phyloP scores from a whole-genome alignment of 192 early-diverging fungal species.

The Dissophora ornata region DNA sequence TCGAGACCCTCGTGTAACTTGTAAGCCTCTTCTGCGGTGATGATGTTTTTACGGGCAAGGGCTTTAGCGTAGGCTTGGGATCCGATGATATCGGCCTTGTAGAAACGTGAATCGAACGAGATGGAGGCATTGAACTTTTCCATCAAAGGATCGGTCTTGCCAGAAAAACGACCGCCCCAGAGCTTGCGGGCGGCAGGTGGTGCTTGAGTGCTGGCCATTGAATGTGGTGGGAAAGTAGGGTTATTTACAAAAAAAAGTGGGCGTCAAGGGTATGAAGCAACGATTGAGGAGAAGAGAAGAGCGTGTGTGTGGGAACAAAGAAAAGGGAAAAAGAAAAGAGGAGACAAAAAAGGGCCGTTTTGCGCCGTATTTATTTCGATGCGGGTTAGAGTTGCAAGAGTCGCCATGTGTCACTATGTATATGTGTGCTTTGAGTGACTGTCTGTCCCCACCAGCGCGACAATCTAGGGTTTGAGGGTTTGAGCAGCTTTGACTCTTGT shows the following conservation, averaged over 20 bases:
- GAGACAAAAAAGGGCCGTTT: neutral
- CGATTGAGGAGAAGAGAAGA: neutral
- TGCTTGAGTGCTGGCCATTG: neutral
- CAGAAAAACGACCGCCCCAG: conserved; percentile 92
- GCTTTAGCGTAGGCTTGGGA: conserved; percentile 93
- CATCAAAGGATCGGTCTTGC: conserved; percentile 95
- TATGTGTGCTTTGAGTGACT: too few species aligned
- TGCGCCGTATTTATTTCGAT: too few species aligned
- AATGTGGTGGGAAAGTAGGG: too few species aligned
- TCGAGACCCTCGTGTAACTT: conserved; percentile 80
- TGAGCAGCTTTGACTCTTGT: neutral
- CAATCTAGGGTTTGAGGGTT: too few species aligned
- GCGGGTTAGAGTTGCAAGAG: too few species aligned
- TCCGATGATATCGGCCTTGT: conserved; percentile 86
- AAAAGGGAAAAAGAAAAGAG: neutral
- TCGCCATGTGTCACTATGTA: too few species aligned
- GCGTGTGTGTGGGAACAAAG: neutral
- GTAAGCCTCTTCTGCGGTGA: conserved; percentile 80
- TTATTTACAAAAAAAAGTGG: too few species aligned
- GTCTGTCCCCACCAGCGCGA: too few species aligned
- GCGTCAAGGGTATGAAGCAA: too few species aligned
- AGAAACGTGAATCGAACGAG: conserved; percentile 93
- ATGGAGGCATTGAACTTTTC: conserved; percentile 96
- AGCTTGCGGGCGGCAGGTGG: conserved; percentile 58
- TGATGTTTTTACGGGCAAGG: conserved; percentile 74